Conservation (phyloP, 768 basidiomycete species). For the Rhodosporidiobolus sp. region DNA sequence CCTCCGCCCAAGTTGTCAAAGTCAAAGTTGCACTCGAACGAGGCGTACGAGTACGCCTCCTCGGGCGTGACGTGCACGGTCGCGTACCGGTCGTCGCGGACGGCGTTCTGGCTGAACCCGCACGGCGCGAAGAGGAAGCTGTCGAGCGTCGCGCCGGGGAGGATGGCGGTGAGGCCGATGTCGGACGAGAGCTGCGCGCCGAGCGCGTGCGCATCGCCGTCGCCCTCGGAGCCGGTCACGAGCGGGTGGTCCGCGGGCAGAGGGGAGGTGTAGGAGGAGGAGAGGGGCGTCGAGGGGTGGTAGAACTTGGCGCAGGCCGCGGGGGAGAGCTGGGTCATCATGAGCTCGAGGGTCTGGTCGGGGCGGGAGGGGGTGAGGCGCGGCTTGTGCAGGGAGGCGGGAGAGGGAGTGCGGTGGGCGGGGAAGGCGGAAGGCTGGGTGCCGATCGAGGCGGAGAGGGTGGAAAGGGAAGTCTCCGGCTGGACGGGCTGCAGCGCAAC, state of each 20-base stretch:
- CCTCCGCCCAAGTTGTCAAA: slow-evolving; percentile 45
- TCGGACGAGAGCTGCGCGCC: slow-evolving; percentile 59
- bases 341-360: slow-evolving; percentile 95
- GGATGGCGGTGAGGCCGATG: slow-evolving; percentile 76
- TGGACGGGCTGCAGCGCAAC: slow-evolving; percentile 38
- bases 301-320: slow-evolving; percentile 71
- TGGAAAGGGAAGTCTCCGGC: slow-evolving; percentile 36
- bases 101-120: slow-evolving; percentile 91
- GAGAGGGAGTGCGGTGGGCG: slow-evolving; percentile 32
- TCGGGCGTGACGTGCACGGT: slow-evolving; percentile 99
- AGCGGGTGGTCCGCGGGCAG: slow-evolving; percentile 24
- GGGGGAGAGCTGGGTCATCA: slow-evolving; percentile 86
- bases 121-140: slow-evolving; percentile 92
- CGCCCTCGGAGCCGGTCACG: slow-evolving; percentile 14
- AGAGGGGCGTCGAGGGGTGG: slow-evolving; percentile 54
- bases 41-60: slow-evolving; percentile 96
- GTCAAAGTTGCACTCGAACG: slow-evolving; percentile 97
- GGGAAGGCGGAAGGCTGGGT: slow-evolving; percentile 33
- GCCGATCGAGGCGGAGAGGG: slow-evolving; percentile 38
- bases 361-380: slow-evolving; percentile 45
- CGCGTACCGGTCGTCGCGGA: slow-evolving; percentile 85
- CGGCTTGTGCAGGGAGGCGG: slow-evolving; percentile 3
- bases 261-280: slow-evolving; percentile 41
- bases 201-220: slow-evolving; percentile 59
- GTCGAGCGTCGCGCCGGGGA: slow-evolving; percentile 80